Base-by-base conservation (phyloP, 2,329 filamentous ascomycete species). In the Tolypocladium ophioglossoides region DNA sequence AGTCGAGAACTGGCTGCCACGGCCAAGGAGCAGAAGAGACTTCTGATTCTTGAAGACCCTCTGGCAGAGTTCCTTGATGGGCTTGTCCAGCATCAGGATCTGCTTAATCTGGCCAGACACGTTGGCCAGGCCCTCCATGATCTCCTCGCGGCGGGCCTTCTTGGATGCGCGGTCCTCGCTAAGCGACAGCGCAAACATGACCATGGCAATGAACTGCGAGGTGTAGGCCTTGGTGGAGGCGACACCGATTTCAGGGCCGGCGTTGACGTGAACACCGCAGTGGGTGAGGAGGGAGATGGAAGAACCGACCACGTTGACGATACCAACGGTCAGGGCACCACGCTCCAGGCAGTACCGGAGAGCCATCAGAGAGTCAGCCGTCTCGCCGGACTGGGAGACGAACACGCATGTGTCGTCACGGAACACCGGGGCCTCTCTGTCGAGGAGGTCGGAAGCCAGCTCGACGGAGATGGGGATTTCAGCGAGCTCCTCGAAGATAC, bases 181-280 rank as follows among this genome's bases (percentile, higher is more conserved):
- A 55, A 99, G 83, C 34, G 91, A 96, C 59, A 99, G 79, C 8
- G 94, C 94, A 67, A 99, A 97, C 94, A 99, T 99, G 75, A 97
- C 88, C 91, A 99, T 96, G 71, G 94, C 95, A 68, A 99, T 90
- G 73, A 97, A 99, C 72, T 99, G 94, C 49, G 94, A 97, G 16
- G 94, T 99, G 78, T 99, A 99, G 40, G 94, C 94, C 81, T 99
- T 99, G 73, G 94, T 99, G 49, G 92, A 97, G 57, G 94, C 94
- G 61, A 99, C 94, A 84, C 94, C 94, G 60, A 99, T 97, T 74
- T 99, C 94, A 53, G 94, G 94, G 55, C 94, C 94, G 62, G 94
- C 94, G 74, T 99, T 99, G 79, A 99, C 91, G 79, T 99, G 94
- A 54, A 99, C 94, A 91, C 94, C 94, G 67, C 94, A 99, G 83